Conservation (phyloP, 352 stramenopile species). For the Hyaloperonospora arabidopsidis region DNA sequence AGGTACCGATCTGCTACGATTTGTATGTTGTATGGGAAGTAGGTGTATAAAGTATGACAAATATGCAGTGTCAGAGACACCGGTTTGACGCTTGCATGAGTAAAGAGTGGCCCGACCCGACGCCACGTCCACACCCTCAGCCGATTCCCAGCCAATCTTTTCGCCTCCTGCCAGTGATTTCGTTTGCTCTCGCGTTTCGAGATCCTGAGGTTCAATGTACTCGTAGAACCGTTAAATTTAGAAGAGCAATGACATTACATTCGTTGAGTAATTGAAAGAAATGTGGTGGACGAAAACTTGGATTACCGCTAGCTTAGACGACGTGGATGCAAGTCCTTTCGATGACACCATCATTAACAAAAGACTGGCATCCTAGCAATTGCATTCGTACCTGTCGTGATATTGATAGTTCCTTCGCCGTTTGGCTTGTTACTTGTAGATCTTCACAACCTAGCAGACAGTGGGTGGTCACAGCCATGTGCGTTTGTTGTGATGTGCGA, state of each 20-base stretch:
- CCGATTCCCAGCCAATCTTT: constrained; percentile 36
- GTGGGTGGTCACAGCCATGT: no score
- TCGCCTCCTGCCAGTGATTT: constrained; percentile 23
- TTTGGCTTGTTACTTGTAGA: no score
- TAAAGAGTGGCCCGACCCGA: background rate
- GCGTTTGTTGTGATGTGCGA: no score
- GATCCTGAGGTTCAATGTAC: constrained; percentile 8
- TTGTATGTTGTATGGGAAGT: constrained; percentile 7
- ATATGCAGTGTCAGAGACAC: constrained; percentile 4
- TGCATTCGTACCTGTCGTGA: no score
- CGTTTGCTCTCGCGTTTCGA: background rate
- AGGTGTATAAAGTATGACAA: constrained; percentile 5
- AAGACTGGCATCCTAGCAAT: no score
- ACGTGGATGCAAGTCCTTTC: no score
- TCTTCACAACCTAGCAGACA: no score
- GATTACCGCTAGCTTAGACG: no score
- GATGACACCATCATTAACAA: no score
- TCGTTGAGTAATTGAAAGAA: constrained; percentile 1
- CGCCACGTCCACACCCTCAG: constrained; percentile 29
- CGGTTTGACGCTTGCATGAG: background rate
- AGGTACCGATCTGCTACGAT: background rate
- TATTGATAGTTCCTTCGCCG: no score
- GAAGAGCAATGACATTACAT: constrained; percentile 2
- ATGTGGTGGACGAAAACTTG: constrained; percentile 11
- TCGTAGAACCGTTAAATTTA: background rate